phyloP scores from a whole-genome alignment of 352 stramenopile species.

The Pythium inflatum region DNA sequence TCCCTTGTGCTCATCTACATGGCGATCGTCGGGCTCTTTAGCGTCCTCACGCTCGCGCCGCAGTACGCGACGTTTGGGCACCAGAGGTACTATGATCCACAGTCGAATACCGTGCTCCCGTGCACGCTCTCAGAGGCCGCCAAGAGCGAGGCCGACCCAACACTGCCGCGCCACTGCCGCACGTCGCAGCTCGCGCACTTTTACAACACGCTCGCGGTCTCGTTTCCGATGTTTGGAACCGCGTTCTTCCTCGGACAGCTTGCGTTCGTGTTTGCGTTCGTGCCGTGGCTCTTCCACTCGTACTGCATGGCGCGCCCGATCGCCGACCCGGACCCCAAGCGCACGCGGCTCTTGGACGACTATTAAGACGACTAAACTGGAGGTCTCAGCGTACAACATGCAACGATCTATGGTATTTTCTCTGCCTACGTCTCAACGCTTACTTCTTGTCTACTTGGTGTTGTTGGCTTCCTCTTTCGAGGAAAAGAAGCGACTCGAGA shows the following conservation, averaged over 20 bases:
- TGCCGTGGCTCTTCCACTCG: slow-evolving; percentile 77
- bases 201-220: slow-evolving; percentile 76
- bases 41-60: slow-evolving; percentile 75
- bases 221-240: slow-evolving; percentile 73
- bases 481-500: slow-evolving; percentile 72
- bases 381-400: no score
- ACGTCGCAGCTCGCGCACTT: slow-evolving; percentile 81
- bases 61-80: slow-evolving; percentile 88
- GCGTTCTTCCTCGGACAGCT: slow-evolving; percentile 80
- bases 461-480: slow-evolving; percentile 43
- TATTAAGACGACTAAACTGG: no score
- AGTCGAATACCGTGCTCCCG: slow-evolving; percentile 44
- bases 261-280: slow-evolving; percentile 70
- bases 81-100: slow-evolving; percentile 60
- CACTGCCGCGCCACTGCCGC: slow-evolving; percentile 53
- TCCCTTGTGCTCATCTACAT: slow-evolving; percentile 84
- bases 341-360: slow-evolving; percentile 64
- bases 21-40: slow-evolving; percentile 81
- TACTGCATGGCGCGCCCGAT: slow-evolving; percentile 74
- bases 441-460: neutral
- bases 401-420: slow-evolving; percentile 7
- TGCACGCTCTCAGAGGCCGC: slow-evolving; percentile 77
- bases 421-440: neutral
- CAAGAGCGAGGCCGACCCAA: slow-evolving; percentile 38
- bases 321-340: slow-evolving; percentile 68